Evolutionary conservation across 2,329 filamentous ascomycete genomes (phyloP).

Genomic region (Hymenoscyphus fraxineus): DNA sequence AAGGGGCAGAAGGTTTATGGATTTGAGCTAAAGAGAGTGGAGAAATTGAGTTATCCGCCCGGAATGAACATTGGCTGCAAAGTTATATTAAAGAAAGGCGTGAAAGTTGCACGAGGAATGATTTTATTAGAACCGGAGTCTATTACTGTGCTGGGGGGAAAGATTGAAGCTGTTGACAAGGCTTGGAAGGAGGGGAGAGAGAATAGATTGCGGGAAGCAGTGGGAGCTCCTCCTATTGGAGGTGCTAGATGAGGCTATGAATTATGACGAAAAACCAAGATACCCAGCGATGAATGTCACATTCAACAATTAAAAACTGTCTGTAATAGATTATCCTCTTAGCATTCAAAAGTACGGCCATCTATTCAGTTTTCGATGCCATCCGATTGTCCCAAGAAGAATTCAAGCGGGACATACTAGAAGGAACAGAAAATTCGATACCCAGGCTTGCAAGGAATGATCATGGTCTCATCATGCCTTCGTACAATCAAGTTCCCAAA

Average conservation of each 20-base stretch:
- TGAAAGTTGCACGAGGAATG: slow-evolving; percentile 68
- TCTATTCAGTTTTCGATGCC: slow-evolving; percentile 17
- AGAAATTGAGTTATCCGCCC: slow-evolving; percentile 54
- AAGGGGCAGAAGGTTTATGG: slow-evolving; percentile 65
- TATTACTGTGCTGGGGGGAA: slow-evolving; percentile 78
- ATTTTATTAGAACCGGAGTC: slow-evolving; percentile 70
- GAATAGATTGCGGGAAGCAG: slow-evolving; percentile 59
- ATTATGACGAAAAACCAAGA: background rate
- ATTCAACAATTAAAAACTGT: background rate
- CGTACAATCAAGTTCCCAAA: background rate
- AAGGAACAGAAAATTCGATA: background rate
- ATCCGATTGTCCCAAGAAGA: slow-evolving; percentile 3
- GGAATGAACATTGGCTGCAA: slow-evolving; percentile 77
- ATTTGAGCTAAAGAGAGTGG: slow-evolving; percentile 66
- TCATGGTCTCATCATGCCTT: slow-evolving; percentile 6
- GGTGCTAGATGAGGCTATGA: background rate
- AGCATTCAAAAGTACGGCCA: slow-evolving; percentile 14
- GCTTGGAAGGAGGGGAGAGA: slow-evolving; percentile 72
- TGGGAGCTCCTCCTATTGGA: slow-evolving; percentile 34
- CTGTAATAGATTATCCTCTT: slow-evolving; percentile 3
- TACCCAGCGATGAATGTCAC: background rate
- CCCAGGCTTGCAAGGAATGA: background rate
- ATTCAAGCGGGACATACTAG: background rate
- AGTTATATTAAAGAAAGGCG: slow-evolving; percentile 65
- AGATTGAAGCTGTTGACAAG: slow-evolving; percentile 76